Conservation (phyloP, 805 yeast species). For the Wickerhamiella musiphila region DNA sequence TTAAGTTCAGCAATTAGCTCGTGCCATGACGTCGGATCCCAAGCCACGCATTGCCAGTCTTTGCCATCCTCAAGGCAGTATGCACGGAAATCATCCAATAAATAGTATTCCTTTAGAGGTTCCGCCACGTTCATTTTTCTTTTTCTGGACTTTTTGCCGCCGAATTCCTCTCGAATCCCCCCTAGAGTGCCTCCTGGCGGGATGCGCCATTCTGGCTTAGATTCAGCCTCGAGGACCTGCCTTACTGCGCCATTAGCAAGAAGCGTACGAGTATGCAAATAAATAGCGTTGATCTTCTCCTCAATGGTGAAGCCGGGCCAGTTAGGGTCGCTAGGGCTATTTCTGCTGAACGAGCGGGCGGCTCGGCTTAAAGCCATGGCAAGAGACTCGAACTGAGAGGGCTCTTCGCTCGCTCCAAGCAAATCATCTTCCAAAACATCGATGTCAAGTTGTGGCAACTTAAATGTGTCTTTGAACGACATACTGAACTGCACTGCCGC, state of each 20-base stretch:
- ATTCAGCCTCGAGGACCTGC: too few relatives aligned
- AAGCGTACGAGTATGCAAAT: too few relatives aligned
- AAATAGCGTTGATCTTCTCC: too few relatives aligned
- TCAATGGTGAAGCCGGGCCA: too few relatives aligned
- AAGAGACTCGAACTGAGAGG: slow-evolving; percentile 6
- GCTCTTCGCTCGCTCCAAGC: slow-evolving; percentile 13
- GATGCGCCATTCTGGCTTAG: neutral
- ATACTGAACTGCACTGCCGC: neutral
- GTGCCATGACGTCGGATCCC: slow-evolving; percentile 18
- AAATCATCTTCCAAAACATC: slow-evolving; percentile 20
- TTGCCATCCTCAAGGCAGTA: slow-evolving; percentile 15
- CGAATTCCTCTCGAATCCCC: too few relatives aligned
- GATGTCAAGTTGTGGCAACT: slow-evolving; percentile 2
- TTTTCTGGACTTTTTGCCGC: too few relatives aligned
- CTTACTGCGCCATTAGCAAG: too few relatives aligned
- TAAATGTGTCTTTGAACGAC: neutral
- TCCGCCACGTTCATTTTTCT: too few relatives aligned
- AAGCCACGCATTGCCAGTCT: slow-evolving; percentile 20
- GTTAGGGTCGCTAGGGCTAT: too few relatives aligned
- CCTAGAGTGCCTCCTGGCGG: neutral
- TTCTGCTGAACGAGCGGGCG: too few relatives aligned
- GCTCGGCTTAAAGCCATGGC: slow-evolving; percentile 1
- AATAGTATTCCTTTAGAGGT: slow-evolving; percentile 13
- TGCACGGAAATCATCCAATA: slow-evolving; percentile 23
- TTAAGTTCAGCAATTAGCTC: slow-evolving; percentile 9